Conservation (phyloP, 176 grass and related monocot species). For the Bonia amplexicaulis region DNA sequence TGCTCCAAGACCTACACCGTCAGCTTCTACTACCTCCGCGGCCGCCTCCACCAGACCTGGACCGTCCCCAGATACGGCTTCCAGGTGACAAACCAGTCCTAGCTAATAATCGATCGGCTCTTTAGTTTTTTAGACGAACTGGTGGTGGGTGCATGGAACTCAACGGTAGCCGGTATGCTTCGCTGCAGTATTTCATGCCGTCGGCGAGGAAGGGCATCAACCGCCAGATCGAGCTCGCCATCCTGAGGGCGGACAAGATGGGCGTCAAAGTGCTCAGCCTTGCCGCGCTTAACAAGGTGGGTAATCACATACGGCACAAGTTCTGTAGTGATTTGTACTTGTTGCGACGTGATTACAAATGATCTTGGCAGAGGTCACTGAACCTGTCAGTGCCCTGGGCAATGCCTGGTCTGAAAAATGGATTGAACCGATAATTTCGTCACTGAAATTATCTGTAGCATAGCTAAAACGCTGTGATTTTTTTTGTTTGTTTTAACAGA, state of each 20-base stretch:
- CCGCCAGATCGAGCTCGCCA: slow-evolving; percentile 76
- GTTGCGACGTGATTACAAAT: background rate
- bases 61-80: slow-evolving; percentile 78
- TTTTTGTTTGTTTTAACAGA: slow-evolving; percentile 20
- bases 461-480: background rate
- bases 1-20: slow-evolving; percentile 84
- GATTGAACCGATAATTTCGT: background rate
- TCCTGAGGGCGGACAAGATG: slow-evolving; percentile 73
- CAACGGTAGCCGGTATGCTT: background rate
- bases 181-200: slow-evolving; percentile 71
- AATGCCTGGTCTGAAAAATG: background rate
- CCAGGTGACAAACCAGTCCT: slow-evolving; percentile 38
- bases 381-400: background rate
- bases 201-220: slow-evolving; percentile 78
- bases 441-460: background rate
- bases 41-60: slow-evolving; percentile 69
- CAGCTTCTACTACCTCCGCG: slow-evolving; percentile 67
- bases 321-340: background rate
- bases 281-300: slow-evolving; percentile 86
- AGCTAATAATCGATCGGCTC: background rate
- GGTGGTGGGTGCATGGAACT: background rate
- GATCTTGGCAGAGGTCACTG: background rate
- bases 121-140: background rate
- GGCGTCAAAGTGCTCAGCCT: slow-evolving; percentile 93
- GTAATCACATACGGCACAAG: background rate